Base-by-base conservation (phyloP, 768 basidiomycete genomes). In the Fomitopsis serialis region DNA sequence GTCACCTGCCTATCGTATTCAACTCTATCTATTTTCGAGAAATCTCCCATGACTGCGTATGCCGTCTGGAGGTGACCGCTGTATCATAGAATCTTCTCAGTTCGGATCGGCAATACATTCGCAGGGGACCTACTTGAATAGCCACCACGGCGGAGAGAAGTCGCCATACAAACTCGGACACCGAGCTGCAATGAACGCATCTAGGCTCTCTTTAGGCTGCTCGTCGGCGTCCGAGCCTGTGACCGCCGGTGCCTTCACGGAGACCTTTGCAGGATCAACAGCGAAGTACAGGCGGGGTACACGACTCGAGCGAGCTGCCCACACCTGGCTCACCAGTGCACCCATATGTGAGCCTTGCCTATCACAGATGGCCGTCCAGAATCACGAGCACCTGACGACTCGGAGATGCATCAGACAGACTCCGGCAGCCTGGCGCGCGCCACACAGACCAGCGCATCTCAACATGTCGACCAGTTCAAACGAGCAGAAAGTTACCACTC, bases 31-130 rank as follows among this genome's bases (percentile, higher is more conserved):
- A 71, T 69, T 53, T 75, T 76, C 2, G 81, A 78, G 58, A 86
- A 85, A 61, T 86, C 75, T 3, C 82, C 84, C 5, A 80, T 27
- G 1, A 82, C 81, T 50, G 77, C 78, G 50, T 82, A 84, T 15
- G 79, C 62, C 1, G 85, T 86, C 58, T 86, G 84, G 10, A 85
- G 58, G 64, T 87, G 83, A 3, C 82, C 84, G 63, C 83, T 84
- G n/a, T n/a, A n/a, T 53, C 11, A 25, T 52, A 46, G 36, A 42
- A 10, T 19, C 48, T 12, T 25, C 35, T n/a, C n/a, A 10, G 17
- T 3, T 1, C 21, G 17, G n/a, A n/a, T n/a, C n/a, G n/a, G n/a
- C n/a, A n/a, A n/a, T n/a, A 23, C 2, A 40, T n/a, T 5, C 21
- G 10, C 6, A 25, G 8, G 23, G 8, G 43, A 52, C 65, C 46